Base-by-base conservation (phyloP, 2,329 filamentous ascomycete genomes). In the Monilinia fructigena region DNA sequence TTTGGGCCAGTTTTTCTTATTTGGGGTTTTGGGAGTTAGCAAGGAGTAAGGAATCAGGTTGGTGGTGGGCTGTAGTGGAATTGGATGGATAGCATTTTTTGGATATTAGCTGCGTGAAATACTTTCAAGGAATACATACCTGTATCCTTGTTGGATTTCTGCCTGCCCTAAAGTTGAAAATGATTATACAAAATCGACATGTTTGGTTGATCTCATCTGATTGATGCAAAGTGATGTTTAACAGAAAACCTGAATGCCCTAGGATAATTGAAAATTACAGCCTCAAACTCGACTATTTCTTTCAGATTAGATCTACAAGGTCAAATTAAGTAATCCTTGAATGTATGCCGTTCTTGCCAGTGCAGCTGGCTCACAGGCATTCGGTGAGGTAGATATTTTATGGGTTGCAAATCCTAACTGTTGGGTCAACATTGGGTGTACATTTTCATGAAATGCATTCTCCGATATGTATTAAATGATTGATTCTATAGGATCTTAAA, bases 31-130 rank as follows among this genome's bases (percentile, higher is more conserved):
- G 47, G 56, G 58, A 60, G 45, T 60, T 50, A 38, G 31, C 42
- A 31, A 35, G 56, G 45, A 10, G 45, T 38, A 38, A 35, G 28
- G 58, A 38, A 50, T 50, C n/a, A 26, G 45, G 45, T 35, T 38
- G n/a, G 31, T 31, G n/a, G 16, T 23, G 20, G 20, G 45, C 20
- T 60, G 56, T 60, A 38, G 56, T 50, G 20, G 45, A 3, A 38
- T 60, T 4, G n/a, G 45, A 50, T 60, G 58, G n/a, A 60, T 50
- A 50, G 28, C 31, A 28, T 50, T 38, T 50, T 58, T 35, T 50
- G 45, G 14, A 12, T 50, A 50, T 50, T 23, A 60, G 45, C 50
- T 60, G 50, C 20, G n/a, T n/a, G 28, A 8, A 26, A 50, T 50
- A 3, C 18, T 35, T 26, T 18, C 18, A 48, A 45, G 20, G 38